These are phyloP conservation scores for Amanita molliuscula DNA, from an alignment of 768 basidiomycete genomes.

Conservation along the genomic window DNA sequence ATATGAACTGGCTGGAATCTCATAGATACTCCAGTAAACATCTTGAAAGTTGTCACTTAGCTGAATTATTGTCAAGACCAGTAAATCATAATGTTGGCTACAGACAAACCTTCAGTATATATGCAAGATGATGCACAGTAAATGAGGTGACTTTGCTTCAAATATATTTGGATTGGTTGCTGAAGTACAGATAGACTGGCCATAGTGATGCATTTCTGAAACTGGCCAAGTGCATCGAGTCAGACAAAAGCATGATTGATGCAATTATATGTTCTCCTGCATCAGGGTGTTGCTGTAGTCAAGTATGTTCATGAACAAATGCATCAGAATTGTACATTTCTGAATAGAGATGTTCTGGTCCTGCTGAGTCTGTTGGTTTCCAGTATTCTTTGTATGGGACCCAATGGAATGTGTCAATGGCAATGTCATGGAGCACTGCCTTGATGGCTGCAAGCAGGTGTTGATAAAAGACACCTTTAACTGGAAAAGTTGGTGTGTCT, in stretches of 20 bases:
- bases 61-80: too few relatives aligned
- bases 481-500: not conserved
- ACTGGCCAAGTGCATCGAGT: conserved; percentile 22
- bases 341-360: not conserved
- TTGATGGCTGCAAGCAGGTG: not conserved
- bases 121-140: not conserved
- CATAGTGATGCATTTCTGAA: conserved; percentile 28
- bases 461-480: not conserved
- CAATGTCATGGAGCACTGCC: not conserved
- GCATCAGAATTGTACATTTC: not conserved
- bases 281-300: not conserved
- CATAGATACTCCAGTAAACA: not conserved
- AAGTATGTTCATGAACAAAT: not conserved
- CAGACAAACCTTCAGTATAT: not conserved
- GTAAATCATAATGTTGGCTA: too few relatives aligned
- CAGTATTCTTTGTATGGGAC: not conserved
- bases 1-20: not conserved
- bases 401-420: not conserved
- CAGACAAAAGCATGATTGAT: conserved; percentile 23
- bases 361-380: not conserved
- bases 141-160: conserved; percentile 1
- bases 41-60: conserved; percentile 16
- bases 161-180: conserved; percentile 30
- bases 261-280: too few relatives aligned
- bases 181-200: conserved; percentile 32